Evolutionary conservation across 176 grass and related monocot species (phyloP).

Genomic region (Dactylis glomerata): DNA sequence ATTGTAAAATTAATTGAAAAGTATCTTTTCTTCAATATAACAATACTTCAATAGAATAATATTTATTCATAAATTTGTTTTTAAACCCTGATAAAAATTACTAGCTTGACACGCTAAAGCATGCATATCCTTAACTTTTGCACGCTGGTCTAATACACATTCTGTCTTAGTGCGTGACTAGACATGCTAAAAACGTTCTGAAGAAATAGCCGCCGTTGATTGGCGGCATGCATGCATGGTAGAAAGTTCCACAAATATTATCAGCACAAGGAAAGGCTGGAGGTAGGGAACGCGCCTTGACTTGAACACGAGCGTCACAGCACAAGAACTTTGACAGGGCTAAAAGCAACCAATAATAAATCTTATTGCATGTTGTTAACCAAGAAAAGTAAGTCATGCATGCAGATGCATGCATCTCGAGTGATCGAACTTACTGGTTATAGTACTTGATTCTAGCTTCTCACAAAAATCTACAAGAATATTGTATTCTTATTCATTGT

Average conservation of each 20-base stretch:
- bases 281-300: not conserved
- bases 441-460: not conserved
- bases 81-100: too few relatives aligned
- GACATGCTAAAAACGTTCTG: constrained; percentile 8
- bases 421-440: not conserved
- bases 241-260: not conserved
- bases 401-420: not conserved
- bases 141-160: too few relatives aligned
- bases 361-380: not conserved
- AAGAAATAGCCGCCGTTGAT: constrained; percentile 12
- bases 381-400: not conserved
- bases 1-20: too few relatives aligned
- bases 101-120: too few relatives aligned
- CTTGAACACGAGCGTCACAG: constrained; percentile 4
- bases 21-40: too few relatives aligned
- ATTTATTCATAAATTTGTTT: too few relatives aligned
- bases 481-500: too few relatives aligned
- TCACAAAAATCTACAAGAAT: not conserved
- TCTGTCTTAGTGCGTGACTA: not conserved
- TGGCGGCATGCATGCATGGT: not conserved
- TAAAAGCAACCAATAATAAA: not conserved
- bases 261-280: not conserved
- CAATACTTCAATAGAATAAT: too few relatives aligned
- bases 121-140: too few relatives aligned
- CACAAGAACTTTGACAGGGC: constrained; percentile 2